Evolutionary conservation across 176 grass and related monocot species (phyloP), one percentile per base, ranked within the genome.

Genomic region (Hyparrhenia diplandra): DNA sequence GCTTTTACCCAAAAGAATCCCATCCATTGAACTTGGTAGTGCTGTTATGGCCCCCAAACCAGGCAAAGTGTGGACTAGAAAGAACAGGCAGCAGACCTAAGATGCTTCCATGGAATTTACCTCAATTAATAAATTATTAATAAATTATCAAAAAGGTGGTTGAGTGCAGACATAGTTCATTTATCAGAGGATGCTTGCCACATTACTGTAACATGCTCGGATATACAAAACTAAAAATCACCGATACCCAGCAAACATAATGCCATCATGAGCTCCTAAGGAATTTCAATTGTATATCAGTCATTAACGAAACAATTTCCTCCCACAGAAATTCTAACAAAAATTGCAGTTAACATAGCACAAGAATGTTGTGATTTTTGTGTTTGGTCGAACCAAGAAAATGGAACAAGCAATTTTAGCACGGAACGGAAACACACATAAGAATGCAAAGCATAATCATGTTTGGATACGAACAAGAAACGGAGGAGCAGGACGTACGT

Each of bases 41-140:
- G 57, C 54, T 71, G 42, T 24, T 20, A 75, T 62, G 68, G 87
- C 36, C 37, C 8, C 29, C 71, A 70, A 10, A 40, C 32, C 13
- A 11, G 23, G 5, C 0, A 69, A 84, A 84, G 74, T 70, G 81
- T 84, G 76, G 69, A 69, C 12, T 75, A 80, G 12, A 88, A 63
- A 10, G 51, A 73, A 51, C 61, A 52, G 39, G 21, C 40, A 40
- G 17, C 12, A 75, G 5, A 30, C 46, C 31, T 59, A 67, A 79
- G 35, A 80, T 84, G 80, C 61, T 25, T 80, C 14, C 27, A 25
- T 24, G 28, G 27, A 84, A 80, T 31, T 31, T 23, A 1, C 16
- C 18, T 28, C 51, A 51, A 60, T 27, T n/a, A n/a, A n/a, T 67
- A 21, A n/a, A n/a, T n/a, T n/a, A n/a, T n/a, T n/a, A n/a, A n/a